Evolutionary conservation across 2,329 filamentous ascomycete species (phyloP).

Genomic region (Diaporthe sp.): DNA sequence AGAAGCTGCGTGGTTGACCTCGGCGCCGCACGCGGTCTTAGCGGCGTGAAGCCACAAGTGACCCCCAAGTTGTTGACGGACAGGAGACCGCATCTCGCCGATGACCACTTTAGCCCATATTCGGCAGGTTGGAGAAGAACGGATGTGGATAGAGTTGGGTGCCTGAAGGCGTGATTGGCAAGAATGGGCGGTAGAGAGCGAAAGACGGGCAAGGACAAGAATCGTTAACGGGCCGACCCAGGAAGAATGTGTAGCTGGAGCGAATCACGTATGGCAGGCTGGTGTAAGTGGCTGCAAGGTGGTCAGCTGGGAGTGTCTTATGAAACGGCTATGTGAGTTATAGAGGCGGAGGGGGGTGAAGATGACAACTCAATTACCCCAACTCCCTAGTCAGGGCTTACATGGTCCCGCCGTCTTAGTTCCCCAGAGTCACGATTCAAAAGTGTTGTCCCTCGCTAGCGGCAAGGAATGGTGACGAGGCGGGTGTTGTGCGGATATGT

Average conservation of each 20-base stretch:
- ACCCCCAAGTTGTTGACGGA: conserved; percentile 20
- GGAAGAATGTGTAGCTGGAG: conserved; percentile 1
- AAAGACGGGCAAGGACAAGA: conserved; percentile 6
- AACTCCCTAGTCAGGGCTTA: conserved; percentile 19
- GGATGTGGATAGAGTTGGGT: not conserved
- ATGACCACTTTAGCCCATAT: conserved; percentile 6
- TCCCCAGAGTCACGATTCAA: not conserved
- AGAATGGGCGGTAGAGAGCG: conserved; percentile 1
- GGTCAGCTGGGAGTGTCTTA: conserved; percentile 29
- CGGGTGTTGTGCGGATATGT: not conserved
- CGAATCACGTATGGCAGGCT: conserved; percentile 15
- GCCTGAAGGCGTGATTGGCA: conserved; percentile 19
- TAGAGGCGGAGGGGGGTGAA: conserved; percentile 21
- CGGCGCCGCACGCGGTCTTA: conserved; percentile 21
- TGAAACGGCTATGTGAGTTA: conserved; percentile 26
- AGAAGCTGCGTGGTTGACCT: conserved; percentile 16
- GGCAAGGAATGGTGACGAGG: not conserved
- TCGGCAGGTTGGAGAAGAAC: conserved; percentile 20
- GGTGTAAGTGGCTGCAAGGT: conserved; percentile 32
- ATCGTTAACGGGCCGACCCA: conserved; percentile 36
- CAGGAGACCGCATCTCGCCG: conserved; percentile 19
- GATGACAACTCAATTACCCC: conserved; percentile 25
- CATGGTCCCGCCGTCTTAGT: conserved; percentile 6
- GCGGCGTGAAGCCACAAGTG: conserved; percentile 22
- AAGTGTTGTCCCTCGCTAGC: not conserved